phyloP scores from a whole-genome alignment of 495 filamentous ascomycete genomes.

The Tuber magnatum region DNA sequence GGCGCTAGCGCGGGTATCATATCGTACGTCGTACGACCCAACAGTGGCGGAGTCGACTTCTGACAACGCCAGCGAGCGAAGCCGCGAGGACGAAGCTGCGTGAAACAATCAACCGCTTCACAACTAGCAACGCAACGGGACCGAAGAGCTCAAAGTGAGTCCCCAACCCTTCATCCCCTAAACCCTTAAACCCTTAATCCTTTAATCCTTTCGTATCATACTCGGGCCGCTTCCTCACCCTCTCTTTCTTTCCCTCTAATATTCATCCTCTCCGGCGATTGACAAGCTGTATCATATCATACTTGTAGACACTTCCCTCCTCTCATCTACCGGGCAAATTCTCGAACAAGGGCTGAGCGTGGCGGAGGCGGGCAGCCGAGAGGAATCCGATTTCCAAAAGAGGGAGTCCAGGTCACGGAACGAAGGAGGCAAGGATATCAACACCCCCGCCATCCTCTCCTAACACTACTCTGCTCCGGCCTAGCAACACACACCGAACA shows the following conservation, averaged over 20 bases:
- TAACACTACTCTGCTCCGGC: not conserved
- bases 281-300: conserved; percentile 1
- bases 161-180: not conserved
- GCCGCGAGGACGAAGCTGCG: not conserved
- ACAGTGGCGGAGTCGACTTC: conserved; percentile 4
- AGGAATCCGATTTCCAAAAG: conserved; percentile 13
- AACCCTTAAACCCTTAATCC: conserved; percentile 12
- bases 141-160: not conserved
- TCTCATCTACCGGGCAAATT: conserved; percentile 9
- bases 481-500: conserved; percentile 1
- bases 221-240: not conserved
- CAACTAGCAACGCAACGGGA: not conserved
- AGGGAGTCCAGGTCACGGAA: conserved; percentile 14
- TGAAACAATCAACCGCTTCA: not conserved
- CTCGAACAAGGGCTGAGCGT: conserved; percentile 12
- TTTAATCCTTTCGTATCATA: too few species aligned
- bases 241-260: conserved; percentile 7
- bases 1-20: conserved; percentile 7
- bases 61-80: not conserved
- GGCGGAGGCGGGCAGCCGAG: conserved; percentile 15
- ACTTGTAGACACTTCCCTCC: conserved; percentile 5
- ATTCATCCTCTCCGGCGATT: not conserved
- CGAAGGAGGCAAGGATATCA: conserved; percentile 18
- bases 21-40: not conserved
- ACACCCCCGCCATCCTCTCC: not conserved